Conservation (phyloP, 495 filamentous ascomycete species). For the Hypoxylon lienhwacheense region DNA sequence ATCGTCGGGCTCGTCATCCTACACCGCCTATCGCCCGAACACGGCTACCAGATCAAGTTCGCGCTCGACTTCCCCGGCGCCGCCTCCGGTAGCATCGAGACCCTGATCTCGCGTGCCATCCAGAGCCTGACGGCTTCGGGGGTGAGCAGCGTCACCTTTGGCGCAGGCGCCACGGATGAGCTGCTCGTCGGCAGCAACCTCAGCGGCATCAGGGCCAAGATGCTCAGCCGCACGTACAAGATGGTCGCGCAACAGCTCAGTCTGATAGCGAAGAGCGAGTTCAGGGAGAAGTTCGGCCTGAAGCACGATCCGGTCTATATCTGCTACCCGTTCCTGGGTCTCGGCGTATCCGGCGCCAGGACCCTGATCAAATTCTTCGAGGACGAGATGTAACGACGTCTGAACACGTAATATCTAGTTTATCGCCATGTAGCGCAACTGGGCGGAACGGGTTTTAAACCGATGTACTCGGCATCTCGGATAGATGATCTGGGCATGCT, state of each 20-base stretch:
- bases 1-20: conserved; percentile 74
- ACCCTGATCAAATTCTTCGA: conserved; percentile 84
- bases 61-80: conserved; percentile 80
- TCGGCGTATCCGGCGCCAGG: conserved; percentile 72
- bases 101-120: conserved; percentile 75
- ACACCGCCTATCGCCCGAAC: conserved; percentile 69
- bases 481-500: conserved; percentile 17
- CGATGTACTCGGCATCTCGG: conserved; percentile 19
- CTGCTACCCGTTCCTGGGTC: conserved; percentile 76
- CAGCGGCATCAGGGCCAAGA: conserved; percentile 68
- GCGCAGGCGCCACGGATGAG: conserved; percentile 68
- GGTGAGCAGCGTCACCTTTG: conserved; percentile 72
- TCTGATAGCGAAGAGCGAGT: conserved; percentile 80
- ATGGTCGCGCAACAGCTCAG: conserved; percentile 75
- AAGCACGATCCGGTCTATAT: conserved; percentile 77
- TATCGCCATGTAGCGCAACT: not conserved
- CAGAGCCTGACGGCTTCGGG: conserved; percentile 64
- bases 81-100: conserved; percentile 78
- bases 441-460: conserved; percentile 1
- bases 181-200: conserved; percentile 75
- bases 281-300: conserved; percentile 81
- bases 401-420: not conserved
- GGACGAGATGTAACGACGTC: conserved; percentile 55
- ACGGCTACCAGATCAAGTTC: conserved; percentile 89
- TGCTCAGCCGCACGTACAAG: conserved; percentile 75